A percentile compares a stretch with the other conserved stretches of the same genome.
These are phyloP conservation scores for Cryptococcus maquisensis DNA, from an alignment of 1,284 basidiomycete species.

Conservation along the genomic window DNA sequence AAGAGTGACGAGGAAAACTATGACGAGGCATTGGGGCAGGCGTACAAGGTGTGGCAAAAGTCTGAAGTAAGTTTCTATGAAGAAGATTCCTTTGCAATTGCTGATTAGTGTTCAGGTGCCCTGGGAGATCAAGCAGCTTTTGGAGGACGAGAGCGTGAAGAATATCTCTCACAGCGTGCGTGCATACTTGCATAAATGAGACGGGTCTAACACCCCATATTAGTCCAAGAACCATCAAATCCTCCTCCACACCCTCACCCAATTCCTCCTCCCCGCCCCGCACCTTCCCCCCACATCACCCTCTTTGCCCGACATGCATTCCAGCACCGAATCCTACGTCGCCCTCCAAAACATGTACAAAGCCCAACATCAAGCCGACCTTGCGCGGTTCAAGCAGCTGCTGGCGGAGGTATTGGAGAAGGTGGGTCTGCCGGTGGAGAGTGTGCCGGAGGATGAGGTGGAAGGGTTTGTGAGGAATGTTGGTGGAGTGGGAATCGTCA, in stretches of 20 bases:
- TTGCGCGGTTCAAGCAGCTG: constrained; percentile 36
- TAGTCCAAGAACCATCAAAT: constrained; percentile 72
- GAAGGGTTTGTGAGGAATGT: constrained; percentile 88
- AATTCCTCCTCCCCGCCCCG: constrained; percentile 51
- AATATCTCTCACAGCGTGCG: constrained; percentile 47
- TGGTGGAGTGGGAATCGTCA: constrained; percentile 71
- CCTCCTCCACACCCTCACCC: constrained; percentile 71
- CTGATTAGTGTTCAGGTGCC: constrained; percentile 54
- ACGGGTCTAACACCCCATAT: background rate
- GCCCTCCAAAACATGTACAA: constrained; percentile 47
- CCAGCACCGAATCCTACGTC: constrained; percentile 72
- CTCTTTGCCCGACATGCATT: constrained; percentile 93
- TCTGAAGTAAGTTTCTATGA: constrained; percentile 52
- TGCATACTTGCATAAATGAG: background rate
- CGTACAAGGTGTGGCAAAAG: constrained; percentile 67
- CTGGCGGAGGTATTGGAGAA: constrained; percentile 36
- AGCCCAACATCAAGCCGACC: constrained; percentile 36
- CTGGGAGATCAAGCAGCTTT: constrained; percentile 60
- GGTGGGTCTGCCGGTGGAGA: constrained; percentile 44
- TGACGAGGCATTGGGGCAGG: constrained; percentile 82
- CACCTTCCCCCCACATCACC: constrained; percentile 58
- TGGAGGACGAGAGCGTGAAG: constrained; percentile 59
- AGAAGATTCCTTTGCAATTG: background rate
- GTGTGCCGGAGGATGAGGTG: constrained; percentile 55
- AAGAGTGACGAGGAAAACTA: constrained; percentile 93